A percentile compares a stretch with the other conserved stretches of the same genome.
Conservation (phyloP, 2,329 filamentous ascomycete species). For the Diaporthe nobilis region DNA sequence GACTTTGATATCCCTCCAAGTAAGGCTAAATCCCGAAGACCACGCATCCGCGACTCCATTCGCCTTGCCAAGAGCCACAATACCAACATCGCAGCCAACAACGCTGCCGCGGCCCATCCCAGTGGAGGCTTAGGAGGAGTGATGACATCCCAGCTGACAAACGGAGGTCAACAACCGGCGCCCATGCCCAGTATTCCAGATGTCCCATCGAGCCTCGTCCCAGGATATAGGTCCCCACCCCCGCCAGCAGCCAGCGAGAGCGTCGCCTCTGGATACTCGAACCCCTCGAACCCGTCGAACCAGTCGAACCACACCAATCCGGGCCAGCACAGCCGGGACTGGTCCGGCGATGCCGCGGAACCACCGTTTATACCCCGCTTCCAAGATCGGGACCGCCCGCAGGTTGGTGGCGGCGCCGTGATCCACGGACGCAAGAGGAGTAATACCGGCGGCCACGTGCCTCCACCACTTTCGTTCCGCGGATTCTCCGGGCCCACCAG, state of each 20-base stretch:
- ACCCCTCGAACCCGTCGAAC: constrained; percentile 48
- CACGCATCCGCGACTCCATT: constrained; percentile 87
- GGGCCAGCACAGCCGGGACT: constrained; percentile 60
- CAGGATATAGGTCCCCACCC: constrained; percentile 43
- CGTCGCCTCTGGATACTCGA: constrained; percentile 44
- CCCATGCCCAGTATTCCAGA: constrained; percentile 63
- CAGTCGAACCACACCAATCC: constrained; percentile 44
- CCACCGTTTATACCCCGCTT: constrained; percentile 81
- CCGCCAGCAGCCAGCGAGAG: constrained; percentile 29
- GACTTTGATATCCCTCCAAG: constrained; percentile 63
- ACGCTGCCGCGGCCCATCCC: constrained; percentile 53
- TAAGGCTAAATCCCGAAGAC: constrained; percentile 62
- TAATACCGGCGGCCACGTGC: constrained; percentile 84
- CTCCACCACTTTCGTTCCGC: constrained; percentile 80
- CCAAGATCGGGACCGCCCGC: constrained; percentile 66
- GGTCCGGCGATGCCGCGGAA: constrained; percentile 74
- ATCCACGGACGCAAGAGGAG: constrained; percentile 86
- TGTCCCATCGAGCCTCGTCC: constrained; percentile 59
- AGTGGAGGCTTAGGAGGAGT: constrained; percentile 14
- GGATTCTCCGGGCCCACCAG: constrained; percentile 77
- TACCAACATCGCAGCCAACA: constrained; percentile 71
- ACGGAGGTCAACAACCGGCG: constrained; percentile 32
- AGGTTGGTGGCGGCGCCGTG: constrained; percentile 45
- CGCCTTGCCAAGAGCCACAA: constrained; percentile 84
- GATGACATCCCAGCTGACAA: constrained; percentile 36